These are phyloP conservation scores for Lecanicillium sp. DNA, from an alignment of 2,329 filamentous ascomycete species.

Conservation along the genomic window DNA sequence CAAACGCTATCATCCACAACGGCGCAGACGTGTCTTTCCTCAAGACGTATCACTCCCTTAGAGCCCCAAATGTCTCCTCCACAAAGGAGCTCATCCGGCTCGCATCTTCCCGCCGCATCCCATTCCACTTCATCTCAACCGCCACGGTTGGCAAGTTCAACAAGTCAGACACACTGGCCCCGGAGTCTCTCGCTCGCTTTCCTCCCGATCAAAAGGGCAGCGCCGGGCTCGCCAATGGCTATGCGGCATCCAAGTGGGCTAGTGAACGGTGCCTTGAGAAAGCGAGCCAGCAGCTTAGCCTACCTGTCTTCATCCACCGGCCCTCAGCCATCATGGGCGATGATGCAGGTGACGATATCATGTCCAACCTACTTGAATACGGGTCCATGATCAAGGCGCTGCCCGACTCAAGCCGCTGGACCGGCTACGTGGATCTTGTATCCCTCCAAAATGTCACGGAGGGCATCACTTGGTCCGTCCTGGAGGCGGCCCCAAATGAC, in stretches of 20 bases:
- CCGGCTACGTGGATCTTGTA: no score
- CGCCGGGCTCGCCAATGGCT: no score
- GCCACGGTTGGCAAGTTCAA: no score
- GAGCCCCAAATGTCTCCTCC: constrained; percentile 24
- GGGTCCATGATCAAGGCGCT: no score
- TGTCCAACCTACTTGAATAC: constrained; percentile 9
- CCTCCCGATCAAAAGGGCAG: no score
- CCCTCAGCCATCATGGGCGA: constrained; percentile 11
- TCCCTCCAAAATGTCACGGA: no score
- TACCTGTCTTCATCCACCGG: constrained; percentile 11
- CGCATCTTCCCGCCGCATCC: constrained; percentile 15
- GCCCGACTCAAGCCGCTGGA: no score
- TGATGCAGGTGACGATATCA: constrained; percentile 10
- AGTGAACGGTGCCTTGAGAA: constrained; percentile 22
- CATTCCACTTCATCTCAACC: constrained; percentile 30
- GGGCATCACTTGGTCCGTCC: no score
- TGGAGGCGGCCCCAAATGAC: no score
- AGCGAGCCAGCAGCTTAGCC: constrained; percentile 3
- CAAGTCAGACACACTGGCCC: no score
- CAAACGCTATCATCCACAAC: constrained; percentile 45
- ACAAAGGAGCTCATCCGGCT: constrained; percentile 26
- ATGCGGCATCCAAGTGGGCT: constrained; percentile 26
- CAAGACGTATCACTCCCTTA: constrained; percentile 28
- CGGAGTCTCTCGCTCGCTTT: no score
- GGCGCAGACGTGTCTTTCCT: constrained; percentile 33